Conservation (phyloP, 2,329 filamentous ascomycete genomes). For the Arthrobotrys iridis region DNA sequence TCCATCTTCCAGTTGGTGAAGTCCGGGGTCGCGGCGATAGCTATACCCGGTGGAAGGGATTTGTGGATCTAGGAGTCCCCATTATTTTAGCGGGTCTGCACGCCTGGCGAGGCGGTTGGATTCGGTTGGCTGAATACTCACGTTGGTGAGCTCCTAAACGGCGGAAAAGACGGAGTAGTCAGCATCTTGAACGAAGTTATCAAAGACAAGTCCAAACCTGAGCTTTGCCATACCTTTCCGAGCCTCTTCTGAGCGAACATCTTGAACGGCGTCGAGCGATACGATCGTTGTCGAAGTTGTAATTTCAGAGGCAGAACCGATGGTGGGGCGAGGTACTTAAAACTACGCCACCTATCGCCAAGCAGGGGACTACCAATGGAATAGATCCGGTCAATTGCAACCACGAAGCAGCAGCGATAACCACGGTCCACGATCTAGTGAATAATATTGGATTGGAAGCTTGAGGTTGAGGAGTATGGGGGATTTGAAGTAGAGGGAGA, state of each 20-base stretch:
- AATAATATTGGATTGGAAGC: not conserved
- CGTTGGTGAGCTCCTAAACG: slow-evolving; percentile 68
- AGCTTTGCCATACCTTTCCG: slow-evolving; percentile 60
- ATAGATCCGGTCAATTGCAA: slow-evolving; percentile 17
- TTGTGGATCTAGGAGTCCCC: slow-evolving; percentile 65
- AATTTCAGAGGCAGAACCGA: not conserved
- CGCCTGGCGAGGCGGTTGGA: not conserved
- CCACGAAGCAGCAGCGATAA: slow-evolving; percentile 3
- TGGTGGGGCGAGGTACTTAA: slow-evolving; percentile 29
- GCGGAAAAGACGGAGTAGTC: slow-evolving; percentile 45
- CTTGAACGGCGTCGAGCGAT: slow-evolving; percentile 24
- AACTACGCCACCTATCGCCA: slow-evolving; percentile 14
- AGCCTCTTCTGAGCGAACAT: slow-evolving; percentile 60
- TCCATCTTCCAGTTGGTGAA: slow-evolving; percentile 93
- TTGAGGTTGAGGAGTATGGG: not conserved
- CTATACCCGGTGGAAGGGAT: slow-evolving; percentile 75
- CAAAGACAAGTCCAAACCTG: not conserved
- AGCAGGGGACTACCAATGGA: slow-evolving; percentile 2
- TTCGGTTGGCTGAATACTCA: slow-evolving; percentile 58
- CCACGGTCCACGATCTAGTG: not conserved
- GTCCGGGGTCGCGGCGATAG: slow-evolving; percentile 80
- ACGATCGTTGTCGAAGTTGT: slow-evolving; percentile 21
- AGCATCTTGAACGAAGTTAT: slow-evolving; percentile 52
- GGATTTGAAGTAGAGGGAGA: no score
- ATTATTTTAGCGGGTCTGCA: slow-evolving; percentile 4